Evolutionary conservation across 129 eudicot genomes (phyloP).

Genomic region (Scalesia atractyloides): DNA sequence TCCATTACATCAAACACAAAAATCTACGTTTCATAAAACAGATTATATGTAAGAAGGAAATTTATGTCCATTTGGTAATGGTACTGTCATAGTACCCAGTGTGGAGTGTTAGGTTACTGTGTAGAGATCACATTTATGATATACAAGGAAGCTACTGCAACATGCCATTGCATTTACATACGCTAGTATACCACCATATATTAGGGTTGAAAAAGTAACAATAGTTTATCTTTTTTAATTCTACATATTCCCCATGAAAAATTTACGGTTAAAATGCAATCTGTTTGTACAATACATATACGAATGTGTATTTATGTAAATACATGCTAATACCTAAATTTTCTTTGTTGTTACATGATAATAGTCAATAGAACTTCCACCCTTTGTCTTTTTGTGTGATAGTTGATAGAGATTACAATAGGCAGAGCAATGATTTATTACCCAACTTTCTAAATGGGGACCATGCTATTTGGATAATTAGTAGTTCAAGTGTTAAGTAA

Average conservation of each 20-base stretch:
- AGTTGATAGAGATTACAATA: conserved; percentile 10
- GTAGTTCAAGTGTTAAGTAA: too few relatives aligned
- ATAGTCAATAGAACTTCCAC: neutral
- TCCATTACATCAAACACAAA: neutral
- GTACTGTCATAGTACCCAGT: conserved; percentile 5
- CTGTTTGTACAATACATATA: neutral
- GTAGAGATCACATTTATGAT: conserved; percentile 3
- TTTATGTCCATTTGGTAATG: neutral
- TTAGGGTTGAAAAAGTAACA: neutral
- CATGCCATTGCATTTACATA: neutral
- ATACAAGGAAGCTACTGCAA: neutral
- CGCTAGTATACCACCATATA: neutral
- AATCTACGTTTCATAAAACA: neutral
- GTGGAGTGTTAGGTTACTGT: conserved; percentile 15
- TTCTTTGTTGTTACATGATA: neutral
- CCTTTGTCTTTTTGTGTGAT: neutral
- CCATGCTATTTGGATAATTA: conserved; percentile 4
- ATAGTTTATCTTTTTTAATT: neutral
- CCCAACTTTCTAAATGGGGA: neutral
- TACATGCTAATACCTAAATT: neutral
- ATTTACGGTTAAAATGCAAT: neutral
- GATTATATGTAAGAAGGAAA: neutral
- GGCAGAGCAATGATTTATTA: neutral
- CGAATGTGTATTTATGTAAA: neutral
- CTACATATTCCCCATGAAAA: neutral